Evolutionary conservation across 108 stramenopile species (phyloP), one percentile per base, ranked within the genome.

Genomic region (Skeletonema menzelii): DNA sequence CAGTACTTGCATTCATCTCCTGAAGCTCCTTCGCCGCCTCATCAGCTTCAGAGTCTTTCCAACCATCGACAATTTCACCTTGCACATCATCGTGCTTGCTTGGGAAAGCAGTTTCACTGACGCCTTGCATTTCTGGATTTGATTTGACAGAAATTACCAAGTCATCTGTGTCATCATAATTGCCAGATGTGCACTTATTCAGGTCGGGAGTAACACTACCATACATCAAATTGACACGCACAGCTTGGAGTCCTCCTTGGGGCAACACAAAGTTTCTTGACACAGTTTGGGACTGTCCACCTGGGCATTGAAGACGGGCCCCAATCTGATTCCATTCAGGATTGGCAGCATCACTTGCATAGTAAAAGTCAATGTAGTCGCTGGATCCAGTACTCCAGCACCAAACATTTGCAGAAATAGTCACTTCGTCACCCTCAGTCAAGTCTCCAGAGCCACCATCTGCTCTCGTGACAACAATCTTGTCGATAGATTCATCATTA

Each of bases 401-500:
- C 44, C 44, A 46, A n/a, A 46, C 17, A 17, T 1, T n/a, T 5
- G 44, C 44, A 5, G 15, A 19, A 17, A 46, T 46, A 2, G 12
- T 46, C 17, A 12, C 44, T 3, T 19, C 1, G 8, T 46, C 44
- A 19, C 44, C 44, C 12, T 46, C 44, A 46, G 44, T 46, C 44
- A 46, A 46, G 12, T 46, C 44, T 19, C 17, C 44, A 19, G 2
- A n/a, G 17, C 11, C 8, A 0, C 2, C 44, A 47, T 44, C 49
- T 31, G 30, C 30, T 5, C 30, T 31, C 20, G 8, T 72, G 4
- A 72, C 44, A 6, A 72, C 42, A 55, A 72, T 63, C 63, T 22
- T 72, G 14, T 72, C 71, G 8, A 72, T 22, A 13, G 71, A 72
- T 27, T 72, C 63, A 15, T 72, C 71, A 24, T 1, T 6, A 28